A percentile compares a stretch with the other conserved stretches of the same genome.
These are phyloP conservation scores for Gigaspora rosea DNA, from an alignment of 192 early-diverging fungal species.

Conservation along the genomic window DNA sequence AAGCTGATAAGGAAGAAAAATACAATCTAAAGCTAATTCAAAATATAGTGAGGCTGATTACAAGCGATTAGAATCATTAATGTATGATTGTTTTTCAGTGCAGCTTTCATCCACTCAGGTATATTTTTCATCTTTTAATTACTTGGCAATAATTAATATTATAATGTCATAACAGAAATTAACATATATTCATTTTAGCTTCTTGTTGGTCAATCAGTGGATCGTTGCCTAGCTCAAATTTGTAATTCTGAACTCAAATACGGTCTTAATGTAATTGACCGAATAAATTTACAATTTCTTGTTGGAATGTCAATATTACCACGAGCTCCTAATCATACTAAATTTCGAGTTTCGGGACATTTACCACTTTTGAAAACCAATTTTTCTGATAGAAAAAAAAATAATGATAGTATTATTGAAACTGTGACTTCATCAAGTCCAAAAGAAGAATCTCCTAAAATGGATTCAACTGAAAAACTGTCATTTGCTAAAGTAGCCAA, in stretches of 20 bases:
- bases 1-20: conserved; percentile 59
- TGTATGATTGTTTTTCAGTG: conserved; percentile 92
- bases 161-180: too few relatives aligned
- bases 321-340: conserved; percentile 70
- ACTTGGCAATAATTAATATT: too few relatives aligned
- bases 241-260: conserved; percentile 53
- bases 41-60: conserved; percentile 68
- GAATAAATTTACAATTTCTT: conserved; percentile 80
- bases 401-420: conserved; percentile 78
- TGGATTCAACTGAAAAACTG: not conserved
- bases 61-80: conserved; percentile 68
- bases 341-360: conserved; percentile 75
- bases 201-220: conserved; percentile 75
- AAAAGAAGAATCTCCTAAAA: conserved; percentile 3
- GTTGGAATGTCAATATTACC: conserved; percentile 85
- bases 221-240: conserved; percentile 70
- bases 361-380: conserved; percentile 85
- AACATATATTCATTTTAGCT: conserved; percentile 42
- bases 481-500: not conserved
- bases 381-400: conserved; percentile 93
- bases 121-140: not conserved
- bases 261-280: conserved; percentile 82
- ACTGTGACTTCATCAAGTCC: conserved; percentile 53
- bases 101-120: conserved; percentile 81
- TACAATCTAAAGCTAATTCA: conserved; percentile 68